Conservation (phyloP, 768 basidiomycete genomes). For the Lactifluus subvellereus region DNA sequence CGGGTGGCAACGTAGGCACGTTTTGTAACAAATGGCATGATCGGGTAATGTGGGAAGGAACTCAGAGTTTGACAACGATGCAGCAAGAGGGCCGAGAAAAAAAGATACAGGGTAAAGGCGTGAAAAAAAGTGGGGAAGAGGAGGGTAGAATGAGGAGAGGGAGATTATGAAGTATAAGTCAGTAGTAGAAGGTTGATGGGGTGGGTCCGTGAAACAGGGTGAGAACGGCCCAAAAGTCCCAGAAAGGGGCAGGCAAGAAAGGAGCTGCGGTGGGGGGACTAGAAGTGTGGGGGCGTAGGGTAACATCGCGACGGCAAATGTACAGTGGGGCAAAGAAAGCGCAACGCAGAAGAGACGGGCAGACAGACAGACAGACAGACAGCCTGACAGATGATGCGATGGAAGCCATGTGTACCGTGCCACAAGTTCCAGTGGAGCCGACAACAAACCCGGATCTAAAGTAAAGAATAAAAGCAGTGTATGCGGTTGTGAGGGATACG, state of each 20-base stretch:
- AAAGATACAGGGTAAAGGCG: not conserved
- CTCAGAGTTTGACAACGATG: not conserved
- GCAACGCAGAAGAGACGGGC: not conserved
- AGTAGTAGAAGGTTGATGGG: not conserved
- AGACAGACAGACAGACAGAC: not conserved
- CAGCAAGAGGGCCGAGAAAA: not conserved
- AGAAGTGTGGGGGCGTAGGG: not conserved
- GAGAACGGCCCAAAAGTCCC: not conserved
- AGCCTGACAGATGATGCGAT: not conserved
- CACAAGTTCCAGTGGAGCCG: not conserved
- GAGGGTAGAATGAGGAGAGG: not conserved
- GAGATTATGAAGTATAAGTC: constrained; percentile 9
- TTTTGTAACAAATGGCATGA: not conserved
- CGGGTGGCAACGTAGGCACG: not conserved
- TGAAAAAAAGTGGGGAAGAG: not conserved
- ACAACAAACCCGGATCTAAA: not conserved
- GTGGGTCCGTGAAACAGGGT: not conserved
- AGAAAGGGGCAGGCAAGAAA: not conserved
- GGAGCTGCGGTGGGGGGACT: not conserved
- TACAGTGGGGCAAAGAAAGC: not conserved
- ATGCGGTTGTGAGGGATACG: not conserved
- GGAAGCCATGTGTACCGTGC: not conserved
- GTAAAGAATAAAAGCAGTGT: not conserved
- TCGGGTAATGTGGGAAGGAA: not conserved
- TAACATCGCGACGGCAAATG: not conserved